Base-by-base conservation (phyloP, 75 land plant genomes). In the Cryptomeria japonica region DNA sequence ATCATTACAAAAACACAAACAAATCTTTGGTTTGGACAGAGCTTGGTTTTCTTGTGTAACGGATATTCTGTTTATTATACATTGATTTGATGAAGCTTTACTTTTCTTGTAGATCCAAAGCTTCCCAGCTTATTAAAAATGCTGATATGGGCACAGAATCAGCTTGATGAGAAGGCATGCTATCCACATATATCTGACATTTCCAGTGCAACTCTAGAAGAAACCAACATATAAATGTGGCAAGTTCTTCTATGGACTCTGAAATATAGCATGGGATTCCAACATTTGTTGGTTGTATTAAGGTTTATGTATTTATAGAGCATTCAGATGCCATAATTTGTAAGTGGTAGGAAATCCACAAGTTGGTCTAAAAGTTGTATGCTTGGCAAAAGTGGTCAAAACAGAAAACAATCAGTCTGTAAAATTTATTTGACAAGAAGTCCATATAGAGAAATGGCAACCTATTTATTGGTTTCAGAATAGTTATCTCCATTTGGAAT, bases 71-170 rank as follows among this genome's bases (percentile, higher is more conserved):
- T 25, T 68, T 8, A 68, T 32, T 16, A 34, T 34, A 86, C n/a
- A 58, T 32, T 86, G 5, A 78, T 34, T 68, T 32, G 37, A 38
- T 75, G 39, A 70, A 68, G 37, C n/a, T 82, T 83, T 25, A 41
- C 22, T 86, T 38, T 84, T 37, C 37, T 28, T 87, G 83, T 92
- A 96, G 99, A 97, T 88, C 99, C 99, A 70, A 97, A 96, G 91
- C 93, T 97, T 41, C 99, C 98, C 83, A 95, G 96, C 87, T 90
- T 97, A 87, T 68, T 96, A 76, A 96, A 96, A 90, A 96, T 95
- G 98, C 73, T 96, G 86, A 89, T 95, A 25, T 96, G 98, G 97
- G 94, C 94, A 22, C 98, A 96, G 95, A 18, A 89, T 3, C 46
- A 44, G 46, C 46, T 44, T 44, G 46, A 96, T 88, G 98, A 96